Evolutionary conservation across 805 yeast species (phyloP).

Genomic region (Komagataella pseudopastoris): DNA sequence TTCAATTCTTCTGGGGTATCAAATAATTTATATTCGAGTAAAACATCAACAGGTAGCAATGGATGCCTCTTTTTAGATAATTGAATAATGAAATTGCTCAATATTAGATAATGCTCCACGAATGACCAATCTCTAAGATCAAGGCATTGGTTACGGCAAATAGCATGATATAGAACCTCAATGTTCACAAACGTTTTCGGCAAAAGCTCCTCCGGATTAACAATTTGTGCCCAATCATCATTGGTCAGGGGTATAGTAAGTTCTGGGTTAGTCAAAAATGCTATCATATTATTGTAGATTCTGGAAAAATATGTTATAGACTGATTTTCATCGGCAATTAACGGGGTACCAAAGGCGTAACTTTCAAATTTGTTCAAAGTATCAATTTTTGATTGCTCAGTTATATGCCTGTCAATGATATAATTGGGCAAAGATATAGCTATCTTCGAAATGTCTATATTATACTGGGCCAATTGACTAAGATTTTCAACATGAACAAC

Average conservation of each 20-base stretch:
- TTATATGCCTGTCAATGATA: slow-evolving; percentile 34
- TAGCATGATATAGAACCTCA: slow-evolving; percentile 31
- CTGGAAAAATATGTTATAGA: slow-evolving; percentile 17
- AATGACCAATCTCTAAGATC: slow-evolving; percentile 44
- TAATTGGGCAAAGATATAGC: slow-evolving; percentile 70
- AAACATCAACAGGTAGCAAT: slow-evolving; percentile 11
- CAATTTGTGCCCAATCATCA: slow-evolving; percentile 14
- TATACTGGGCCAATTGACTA: slow-evolving; percentile 23
- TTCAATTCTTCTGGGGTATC: background rate
- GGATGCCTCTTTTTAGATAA: slow-evolving; percentile 14
- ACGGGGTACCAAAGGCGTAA: slow-evolving; percentile 16
- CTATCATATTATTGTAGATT: slow-evolving; percentile 18
- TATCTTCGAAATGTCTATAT: slow-evolving; percentile 60
- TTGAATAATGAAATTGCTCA: slow-evolving; percentile 11
- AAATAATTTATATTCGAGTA: slow-evolving; percentile 1
- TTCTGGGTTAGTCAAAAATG: slow-evolving; percentile 14
- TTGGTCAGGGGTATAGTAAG: slow-evolving; percentile 10
- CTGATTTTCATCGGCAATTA: slow-evolving; percentile 9
- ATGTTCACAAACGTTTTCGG: slow-evolving; percentile 17
- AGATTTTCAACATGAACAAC: slow-evolving; percentile 21
- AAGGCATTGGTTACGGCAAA: slow-evolving; percentile 32
- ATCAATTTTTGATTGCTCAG: slow-evolving; percentile 32
- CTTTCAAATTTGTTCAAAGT: slow-evolving; percentile 28
- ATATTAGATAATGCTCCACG: slow-evolving; percentile 18
- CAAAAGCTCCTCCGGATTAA: slow-evolving; percentile 12